Base-by-base conservation (phyloP, 495 filamentous ascomycete species). In the Penicillium soppii region DNA sequence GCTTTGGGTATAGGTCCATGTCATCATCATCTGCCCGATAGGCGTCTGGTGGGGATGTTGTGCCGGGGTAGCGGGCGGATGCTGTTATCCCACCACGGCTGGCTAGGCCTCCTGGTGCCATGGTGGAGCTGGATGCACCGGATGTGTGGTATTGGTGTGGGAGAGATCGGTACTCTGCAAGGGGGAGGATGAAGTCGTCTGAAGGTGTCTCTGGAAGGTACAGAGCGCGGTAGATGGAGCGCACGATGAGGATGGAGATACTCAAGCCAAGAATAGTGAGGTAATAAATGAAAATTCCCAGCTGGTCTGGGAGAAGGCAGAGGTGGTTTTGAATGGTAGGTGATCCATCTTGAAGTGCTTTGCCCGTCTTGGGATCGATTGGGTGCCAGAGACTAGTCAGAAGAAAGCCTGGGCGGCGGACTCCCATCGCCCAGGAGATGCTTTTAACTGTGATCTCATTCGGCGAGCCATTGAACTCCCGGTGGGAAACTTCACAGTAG, bases 361-460 rank as follows among this genome's bases (percentile, higher is more conserved):
- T 78, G 30, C 89, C 88, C 9, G 70, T 74, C 7, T 74, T 52
- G 0, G 67, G 76, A 58, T 88, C 85, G 52, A 95, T 76, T 0
- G 92, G 94, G 58, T 97, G 97, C 83, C 90, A 96, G 40, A 97
- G 73, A 61, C 89, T 95, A 6, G 92, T 80, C 61, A 97, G 80
- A 21, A 92, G 66, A 63, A 99, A 92, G 8, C 91, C 95, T 0
- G 95, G 95, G 22, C 80, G 83, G 1, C 87, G 80, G 19, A 99
- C 88, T n/a, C 95, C 92, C 94, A 97, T 97, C 5, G 91, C 90
- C 90, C 90, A 96, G 54, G 84, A 91, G 32, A 95, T 76, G 55
- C 84, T 89, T 69, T 99, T 99, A 48, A 97, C 91, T 0, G 95
- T 97, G 55, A 97, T 92, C 59, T 99, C 95, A 21, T 76, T 81